These are phyloP conservation scores for Globisporangium nodosum DNA, from an alignment of 352 stramenopile species.

Conservation along the genomic window DNA sequence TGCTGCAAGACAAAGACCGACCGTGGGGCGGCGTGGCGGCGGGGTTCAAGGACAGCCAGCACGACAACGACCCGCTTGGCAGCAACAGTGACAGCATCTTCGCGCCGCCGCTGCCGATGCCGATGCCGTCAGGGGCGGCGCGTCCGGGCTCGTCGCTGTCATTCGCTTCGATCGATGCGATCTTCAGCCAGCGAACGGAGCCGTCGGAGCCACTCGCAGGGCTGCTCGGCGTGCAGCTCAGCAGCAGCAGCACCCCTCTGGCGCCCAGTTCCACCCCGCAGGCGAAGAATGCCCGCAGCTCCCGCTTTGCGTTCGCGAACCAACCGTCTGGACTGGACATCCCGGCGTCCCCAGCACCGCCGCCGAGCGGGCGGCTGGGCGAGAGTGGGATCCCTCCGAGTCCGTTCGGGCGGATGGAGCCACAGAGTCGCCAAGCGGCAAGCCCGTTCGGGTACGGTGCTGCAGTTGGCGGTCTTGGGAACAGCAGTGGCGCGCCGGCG, in stretches of 20 bases:
- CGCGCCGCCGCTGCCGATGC: constrained; percentile 4
- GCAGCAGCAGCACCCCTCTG: constrained; percentile 24
- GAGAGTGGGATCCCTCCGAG: constrained; percentile 11
- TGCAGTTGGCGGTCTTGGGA: constrained; percentile 6
- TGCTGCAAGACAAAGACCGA: constrained; percentile 15
- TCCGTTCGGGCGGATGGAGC: constrained; percentile 15
- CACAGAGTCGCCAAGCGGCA: neutral
- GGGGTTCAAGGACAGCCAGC: constrained; percentile 2
- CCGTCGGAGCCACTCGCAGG: constrained; percentile 67
- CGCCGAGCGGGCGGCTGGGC: neutral
- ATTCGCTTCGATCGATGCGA: constrained; percentile 80
- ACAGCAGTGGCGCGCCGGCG: constrained; percentile 1
- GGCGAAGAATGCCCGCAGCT: constrained; percentile 43
- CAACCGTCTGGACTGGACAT: constrained; percentile 20
- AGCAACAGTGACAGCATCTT: constrained; percentile 3
- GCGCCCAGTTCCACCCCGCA: constrained; percentile 23
- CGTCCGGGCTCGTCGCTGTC: constrained; percentile 34
- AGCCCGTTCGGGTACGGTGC: constrained; percentile 18
- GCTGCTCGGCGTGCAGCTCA: constrained; percentile 56
- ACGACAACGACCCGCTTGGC: constrained; percentile 7
- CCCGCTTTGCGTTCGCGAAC: constrained; percentile 81
- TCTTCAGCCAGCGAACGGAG: constrained; percentile 72
- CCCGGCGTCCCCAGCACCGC: constrained; percentile 4
- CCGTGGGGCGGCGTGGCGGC: constrained; percentile 20
- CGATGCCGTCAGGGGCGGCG: constrained; percentile 1